Percentiles rank a stretch among this genome's conserved stretches.
Conservation (phyloP, 768 basidiomycete genomes). For the Amanita polypyramis region DNA sequence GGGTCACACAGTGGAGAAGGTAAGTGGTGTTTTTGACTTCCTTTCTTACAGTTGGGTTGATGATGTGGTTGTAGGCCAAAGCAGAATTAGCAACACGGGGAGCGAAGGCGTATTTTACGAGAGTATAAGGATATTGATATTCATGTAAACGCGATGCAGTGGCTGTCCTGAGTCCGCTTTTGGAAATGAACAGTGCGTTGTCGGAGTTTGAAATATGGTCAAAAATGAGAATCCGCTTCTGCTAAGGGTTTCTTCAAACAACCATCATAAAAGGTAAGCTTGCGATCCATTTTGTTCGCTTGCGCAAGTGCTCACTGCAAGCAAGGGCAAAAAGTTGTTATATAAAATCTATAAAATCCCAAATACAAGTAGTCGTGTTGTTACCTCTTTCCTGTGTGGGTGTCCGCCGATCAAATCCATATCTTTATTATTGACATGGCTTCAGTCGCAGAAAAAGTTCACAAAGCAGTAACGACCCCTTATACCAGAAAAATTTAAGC, state of each 20-base stretch:
- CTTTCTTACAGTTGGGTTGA: not conserved
- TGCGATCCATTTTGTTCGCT: conserved; percentile 13
- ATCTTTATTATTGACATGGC: conserved; percentile 3
- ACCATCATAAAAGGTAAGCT: conserved; percentile 61
- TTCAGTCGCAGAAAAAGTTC: conserved; percentile 67
- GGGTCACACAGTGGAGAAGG: conserved; percentile 86
- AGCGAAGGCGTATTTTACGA: conserved; percentile 80
- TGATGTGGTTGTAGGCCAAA: conserved; percentile 49
- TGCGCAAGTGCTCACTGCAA: conserved; percentile 10
- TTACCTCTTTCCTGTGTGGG: conserved; percentile 59
- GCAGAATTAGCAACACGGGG: conserved; percentile 75
- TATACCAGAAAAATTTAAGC: conserved; percentile 37
- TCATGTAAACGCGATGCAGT: not conserved
- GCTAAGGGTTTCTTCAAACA: conserved; percentile 38
- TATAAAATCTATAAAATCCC: conserved; percentile 67
- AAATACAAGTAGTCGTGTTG: conserved; percentile 66
- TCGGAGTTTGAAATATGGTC: conserved; percentile 34
- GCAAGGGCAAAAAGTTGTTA: conserved; percentile 52
- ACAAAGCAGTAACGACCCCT: conserved; percentile 90
- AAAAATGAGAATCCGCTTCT: conserved; percentile 17
- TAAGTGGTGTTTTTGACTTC: conserved; percentile 17
- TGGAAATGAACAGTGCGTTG: conserved; percentile 24
- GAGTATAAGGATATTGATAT: conserved; percentile 39
- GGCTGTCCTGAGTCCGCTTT: conserved; percentile 3
- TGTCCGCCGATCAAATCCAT: conserved; percentile 12